These are phyloP conservation scores for Ampelomyces quisqualis DNA, from an alignment of 2,329 filamentous ascomycete genomes.

Conservation along the genomic window DNA sequence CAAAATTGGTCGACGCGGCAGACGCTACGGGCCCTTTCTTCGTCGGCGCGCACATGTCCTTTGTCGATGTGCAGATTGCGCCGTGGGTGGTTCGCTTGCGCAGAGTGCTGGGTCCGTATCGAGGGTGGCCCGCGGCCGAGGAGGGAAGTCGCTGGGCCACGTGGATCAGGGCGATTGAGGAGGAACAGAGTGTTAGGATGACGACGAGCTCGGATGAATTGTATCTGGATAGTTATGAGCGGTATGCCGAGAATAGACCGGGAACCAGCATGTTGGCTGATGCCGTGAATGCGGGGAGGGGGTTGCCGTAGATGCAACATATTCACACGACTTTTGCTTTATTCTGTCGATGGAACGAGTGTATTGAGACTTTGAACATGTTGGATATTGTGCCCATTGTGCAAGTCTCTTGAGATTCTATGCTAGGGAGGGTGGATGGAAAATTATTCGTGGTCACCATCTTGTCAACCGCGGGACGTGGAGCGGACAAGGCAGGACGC, in stretches of 20 bases:
- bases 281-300: slow-evolving; percentile 59
- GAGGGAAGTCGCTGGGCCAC: slow-evolving; percentile 64
- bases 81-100: slow-evolving; percentile 71
- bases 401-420: too few species aligned
- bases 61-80: slow-evolving; percentile 74
- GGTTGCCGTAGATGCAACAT: too few species aligned
- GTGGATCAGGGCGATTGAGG: slow-evolving; percentile 71
- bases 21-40: slow-evolving; percentile 69
- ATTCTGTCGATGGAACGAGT: too few species aligned
- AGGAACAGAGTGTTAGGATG: slow-evolving; percentile 61
- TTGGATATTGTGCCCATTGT: too few species aligned
- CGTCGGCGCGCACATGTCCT: slow-evolving; percentile 56
- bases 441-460: neutral
- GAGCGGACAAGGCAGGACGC: neutral
- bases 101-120: slow-evolving; percentile 64
- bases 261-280: slow-evolving; percentile 60
- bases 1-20: slow-evolving; percentile 60
- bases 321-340: too few species aligned
- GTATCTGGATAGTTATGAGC: slow-evolving; percentile 67
- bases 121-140: slow-evolving; percentile 66
- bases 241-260: slow-evolving; percentile 63
- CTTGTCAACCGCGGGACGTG: neutral
- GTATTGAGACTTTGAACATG: too few species aligned
- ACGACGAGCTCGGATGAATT: slow-evolving; percentile 68
- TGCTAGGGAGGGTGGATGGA: neutral